Conservation (phyloP, 805 yeast genomes). For the Priceomyces haplophilus region DNA sequence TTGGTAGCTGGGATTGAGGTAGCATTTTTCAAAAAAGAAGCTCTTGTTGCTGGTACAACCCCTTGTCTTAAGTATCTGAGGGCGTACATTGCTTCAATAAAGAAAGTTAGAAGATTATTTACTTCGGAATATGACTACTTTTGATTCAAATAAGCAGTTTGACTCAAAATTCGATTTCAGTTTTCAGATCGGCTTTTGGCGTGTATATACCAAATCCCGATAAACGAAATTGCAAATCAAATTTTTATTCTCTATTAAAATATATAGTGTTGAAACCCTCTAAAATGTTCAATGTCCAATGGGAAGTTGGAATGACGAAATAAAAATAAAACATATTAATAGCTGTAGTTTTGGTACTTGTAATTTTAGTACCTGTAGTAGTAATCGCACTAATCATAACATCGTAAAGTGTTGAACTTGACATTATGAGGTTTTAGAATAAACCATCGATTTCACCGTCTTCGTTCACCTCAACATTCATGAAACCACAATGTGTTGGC, state of each 20-base stretch:
- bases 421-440: conserved; percentile 37
- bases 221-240: neutral
- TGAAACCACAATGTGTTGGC: conserved; percentile 81
- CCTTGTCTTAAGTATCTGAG: conserved; percentile 10
- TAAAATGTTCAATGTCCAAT: conserved; percentile 1
- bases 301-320: neutral
- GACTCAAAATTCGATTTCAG: neutral
- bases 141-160: neutral
- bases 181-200: conserved; percentile 4
- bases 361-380: too few species aligned
- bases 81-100: conserved; percentile 6
- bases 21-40: neutral
- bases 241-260: neutral
- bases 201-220: neutral
- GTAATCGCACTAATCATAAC: conserved; percentile 9
- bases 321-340: conserved; percentile 1
- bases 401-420: conserved; percentile 22
- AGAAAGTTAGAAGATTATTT: neutral
- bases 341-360: neutral
- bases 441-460: conserved; percentile 81
- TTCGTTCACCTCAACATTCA: conserved; percentile 80
- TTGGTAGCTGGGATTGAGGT: conserved; percentile 2
- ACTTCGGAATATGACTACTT: neutral
- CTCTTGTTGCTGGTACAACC: conserved; percentile 7
- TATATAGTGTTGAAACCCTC: conserved; percentile 11